Base-by-base conservation (phyloP, 1,284 basidiomycete genomes). In the Chondrostereum purpureum region DNA sequence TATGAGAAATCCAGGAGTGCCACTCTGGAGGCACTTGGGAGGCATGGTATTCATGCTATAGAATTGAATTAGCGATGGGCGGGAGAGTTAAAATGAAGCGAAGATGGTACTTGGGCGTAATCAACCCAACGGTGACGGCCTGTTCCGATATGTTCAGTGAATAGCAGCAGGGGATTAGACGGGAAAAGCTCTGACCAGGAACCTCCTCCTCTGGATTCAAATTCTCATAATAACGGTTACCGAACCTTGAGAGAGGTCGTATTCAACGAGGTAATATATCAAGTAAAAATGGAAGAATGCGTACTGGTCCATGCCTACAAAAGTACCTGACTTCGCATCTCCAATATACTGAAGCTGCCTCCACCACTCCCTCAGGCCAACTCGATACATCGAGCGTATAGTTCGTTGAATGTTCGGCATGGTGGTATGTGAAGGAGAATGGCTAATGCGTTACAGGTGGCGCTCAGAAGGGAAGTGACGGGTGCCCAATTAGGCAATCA, bases 41-140 rank as follows among this genome's bases (percentile, higher is more conserved):
- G 8, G 88, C 89, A 60, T 95, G 88, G 66, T 77, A 85, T 55
- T 93, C 80, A 61, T 94, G 87, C 80, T 90, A 56, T 12, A 42
- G 17, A 42, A 31, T 36, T 27, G 21, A 18, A 37, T 37, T 11
- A 45, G 33, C 5, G n/a, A 16, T n/a, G 23, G 39, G 14, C 16
- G 34, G 22, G 31, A 24, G 4, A 38, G 14, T 33, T 31, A 16
- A 19, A 27, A 6, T 33, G 33, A 45, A 23, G 16, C 5, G 18
- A 46, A 33, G 17, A 41, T 35, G 72, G 48, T 52, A 88, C 86
- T 70, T 93, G 90, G 24, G 83, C 75, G 58, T 79, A 92, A 69
- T 95, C 93, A 38, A 96, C 83, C 93, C 92, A 95, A 63, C 92
- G 78, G 62, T 93, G 90, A 58, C 92, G 88, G 58, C 90, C 91